Evolutionary conservation across 2,329 filamentous ascomycete genomes (phyloP).

Genomic region (Cryphonectria carpinicola): DNA sequence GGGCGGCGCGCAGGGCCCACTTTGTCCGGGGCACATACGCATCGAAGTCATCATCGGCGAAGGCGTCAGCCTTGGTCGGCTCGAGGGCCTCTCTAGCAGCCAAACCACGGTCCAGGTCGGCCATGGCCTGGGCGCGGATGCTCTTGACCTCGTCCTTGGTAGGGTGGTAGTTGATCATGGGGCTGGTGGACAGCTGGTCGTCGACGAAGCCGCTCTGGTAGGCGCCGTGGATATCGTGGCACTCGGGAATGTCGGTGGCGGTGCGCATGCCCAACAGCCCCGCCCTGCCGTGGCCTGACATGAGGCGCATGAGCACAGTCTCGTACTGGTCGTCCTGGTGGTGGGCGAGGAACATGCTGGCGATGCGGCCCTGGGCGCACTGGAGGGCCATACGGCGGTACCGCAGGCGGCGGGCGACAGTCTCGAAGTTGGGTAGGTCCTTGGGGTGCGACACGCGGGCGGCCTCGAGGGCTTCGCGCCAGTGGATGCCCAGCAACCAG

Average conservation of each 20-base stretch:
- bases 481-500: constrained; percentile 46
- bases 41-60: constrained; percentile 33
- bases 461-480: constrained; percentile 46
- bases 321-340: constrained; percentile 92
- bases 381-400: constrained; percentile 71
- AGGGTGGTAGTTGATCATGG: constrained; percentile 45
- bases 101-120: constrained; percentile 33
- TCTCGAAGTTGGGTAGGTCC: constrained; percentile 71
- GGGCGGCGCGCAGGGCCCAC: constrained; percentile 27
- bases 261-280: constrained; percentile 73
- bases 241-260: constrained; percentile 78
- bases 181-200: constrained; percentile 43
- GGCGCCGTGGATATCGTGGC: constrained; percentile 72
- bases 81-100: constrained; percentile 27
- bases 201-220: constrained; percentile 66
- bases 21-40: constrained; percentile 29
- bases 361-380: constrained; percentile 57
- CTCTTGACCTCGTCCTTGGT: constrained; percentile 30
- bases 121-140: constrained; percentile 35
- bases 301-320: constrained; percentile 80
- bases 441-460: constrained; percentile 36
- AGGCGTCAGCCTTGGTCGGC: constrained; percentile 21
- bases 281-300: constrained; percentile 67
- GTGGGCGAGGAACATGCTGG: constrained; percentile 76
- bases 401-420: constrained; percentile 71